phyloP scores from a whole-genome alignment of 768 basidiomycete species.

The Cystoderma amianthinum region DNA sequence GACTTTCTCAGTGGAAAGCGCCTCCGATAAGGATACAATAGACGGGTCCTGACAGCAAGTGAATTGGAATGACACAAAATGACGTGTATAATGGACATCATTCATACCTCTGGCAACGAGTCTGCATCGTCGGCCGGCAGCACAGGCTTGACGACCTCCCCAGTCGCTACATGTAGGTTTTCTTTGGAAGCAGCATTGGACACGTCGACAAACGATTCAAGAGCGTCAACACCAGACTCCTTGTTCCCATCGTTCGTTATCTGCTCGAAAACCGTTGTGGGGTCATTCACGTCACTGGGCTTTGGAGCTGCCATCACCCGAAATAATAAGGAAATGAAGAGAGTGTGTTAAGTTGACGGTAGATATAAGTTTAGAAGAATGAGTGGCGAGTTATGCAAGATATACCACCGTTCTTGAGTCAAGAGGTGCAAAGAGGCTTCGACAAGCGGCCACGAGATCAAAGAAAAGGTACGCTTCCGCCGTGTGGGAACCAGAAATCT shows the following conservation, averaged over 20 bases:
- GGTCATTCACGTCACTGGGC: neutral
- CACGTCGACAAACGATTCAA: neutral
- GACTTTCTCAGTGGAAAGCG: neutral
- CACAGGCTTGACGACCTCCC: neutral
- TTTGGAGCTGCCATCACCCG: neutral
- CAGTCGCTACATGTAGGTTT: neutral
- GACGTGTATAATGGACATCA: neutral
- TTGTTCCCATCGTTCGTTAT: neutral
- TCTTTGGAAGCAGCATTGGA: neutral
- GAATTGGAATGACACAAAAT: neutral
- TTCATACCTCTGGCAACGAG: neutral
- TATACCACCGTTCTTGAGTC: neutral
- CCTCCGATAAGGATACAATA: neutral
- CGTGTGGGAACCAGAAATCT: neutral
- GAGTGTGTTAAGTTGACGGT: neutral
- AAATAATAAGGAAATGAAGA: neutral
- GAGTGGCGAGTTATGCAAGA: neutral
- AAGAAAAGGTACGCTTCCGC: neutral
- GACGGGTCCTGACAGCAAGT: too few species aligned
- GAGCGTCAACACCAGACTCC: neutral
- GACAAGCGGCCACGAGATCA: neutral
- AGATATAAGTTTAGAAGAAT: neutral
- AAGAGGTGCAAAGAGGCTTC: neutral
- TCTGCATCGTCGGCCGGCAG: neutral
- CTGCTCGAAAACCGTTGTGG: neutral